These are phyloP conservation scores for Penicillium nucicola DNA, from an alignment of 495 filamentous ascomycete species.

Conservation along the genomic window DNA sequence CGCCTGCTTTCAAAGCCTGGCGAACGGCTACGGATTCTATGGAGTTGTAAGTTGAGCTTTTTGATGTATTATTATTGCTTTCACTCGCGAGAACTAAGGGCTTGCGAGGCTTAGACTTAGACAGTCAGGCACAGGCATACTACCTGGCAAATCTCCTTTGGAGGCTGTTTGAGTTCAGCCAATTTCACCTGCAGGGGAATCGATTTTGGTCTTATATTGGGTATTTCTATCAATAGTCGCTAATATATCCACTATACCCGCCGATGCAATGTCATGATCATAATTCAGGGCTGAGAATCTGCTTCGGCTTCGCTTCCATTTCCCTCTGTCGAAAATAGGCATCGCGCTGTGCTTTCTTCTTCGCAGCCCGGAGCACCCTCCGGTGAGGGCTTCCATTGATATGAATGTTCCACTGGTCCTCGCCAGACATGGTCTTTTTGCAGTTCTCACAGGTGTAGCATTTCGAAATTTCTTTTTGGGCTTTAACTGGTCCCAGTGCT, in stretches of 20 bases:
- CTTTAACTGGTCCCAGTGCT: slow-evolving; percentile 36
- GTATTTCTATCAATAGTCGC: not conserved
- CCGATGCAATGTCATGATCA: not conserved
- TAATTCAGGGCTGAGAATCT: not conserved
- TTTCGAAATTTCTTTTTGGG: slow-evolving; percentile 31
- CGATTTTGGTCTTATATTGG: no score
- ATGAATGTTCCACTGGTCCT: slow-evolving; percentile 75
- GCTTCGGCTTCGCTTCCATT: slow-evolving; percentile 7
- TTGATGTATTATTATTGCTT: not conserved
- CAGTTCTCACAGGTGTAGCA: slow-evolving; percentile 68
- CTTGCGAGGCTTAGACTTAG: no score
- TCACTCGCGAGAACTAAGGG: not conserved
- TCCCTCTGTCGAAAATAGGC: slow-evolving; percentile 24
- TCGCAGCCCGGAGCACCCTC: slow-evolving; percentile 34
- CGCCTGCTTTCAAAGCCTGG: slow-evolving; percentile 72
- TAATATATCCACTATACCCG: not conserved
- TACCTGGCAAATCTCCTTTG: no score
- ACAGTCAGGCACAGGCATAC: no score
- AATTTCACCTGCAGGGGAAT: no score
- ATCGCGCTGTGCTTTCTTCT: slow-evolving; percentile 29
- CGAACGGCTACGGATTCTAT: slow-evolving; percentile 30
- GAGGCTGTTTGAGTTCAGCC: no score
- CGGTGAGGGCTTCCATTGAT: slow-evolving; percentile 64
- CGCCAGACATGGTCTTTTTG: slow-evolving; percentile 59
- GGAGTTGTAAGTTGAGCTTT: not conserved